Conservation (phyloP, 805 yeast genomes). For the Kodamaea hsintzibuensis region DNA sequence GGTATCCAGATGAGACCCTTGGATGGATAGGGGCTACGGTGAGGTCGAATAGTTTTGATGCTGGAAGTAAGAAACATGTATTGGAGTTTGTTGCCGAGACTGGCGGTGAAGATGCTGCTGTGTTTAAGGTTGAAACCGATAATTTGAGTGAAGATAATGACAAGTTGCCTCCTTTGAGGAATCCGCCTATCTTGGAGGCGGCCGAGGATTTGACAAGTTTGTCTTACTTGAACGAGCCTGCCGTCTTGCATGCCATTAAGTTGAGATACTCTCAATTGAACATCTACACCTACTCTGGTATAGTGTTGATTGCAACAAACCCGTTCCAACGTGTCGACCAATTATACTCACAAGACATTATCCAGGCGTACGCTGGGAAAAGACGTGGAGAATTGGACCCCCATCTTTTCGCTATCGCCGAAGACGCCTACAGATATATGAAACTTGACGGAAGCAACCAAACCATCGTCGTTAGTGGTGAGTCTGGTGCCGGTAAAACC, state of each 20-base stretch:
- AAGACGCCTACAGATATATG: slow-evolving; percentile 96
- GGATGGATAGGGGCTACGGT: slow-evolving; percentile 80
- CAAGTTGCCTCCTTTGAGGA: slow-evolving; percentile 76
- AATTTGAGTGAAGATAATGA: slow-evolving; percentile 52
- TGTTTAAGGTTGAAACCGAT: slow-evolving; percentile 50
- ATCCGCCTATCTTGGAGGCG: slow-evolving; percentile 89
- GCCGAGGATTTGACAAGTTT: slow-evolving; percentile 92
- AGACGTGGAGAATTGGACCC: slow-evolving; percentile 95
- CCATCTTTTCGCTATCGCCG: slow-evolving; percentile 95
- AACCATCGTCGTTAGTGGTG: slow-evolving; percentile 96
- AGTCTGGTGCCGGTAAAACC: slow-evolving; percentile 98
- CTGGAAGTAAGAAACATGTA: slow-evolving; percentile 42
- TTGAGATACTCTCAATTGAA: slow-evolving; percentile 85
- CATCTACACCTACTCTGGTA: slow-evolving; percentile 95
- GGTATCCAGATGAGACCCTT: slow-evolving; percentile 71
- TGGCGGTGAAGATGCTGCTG: slow-evolving; percentile 22
- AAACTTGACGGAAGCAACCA: slow-evolving; percentile 81
- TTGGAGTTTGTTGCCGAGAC: slow-evolving; percentile 55
- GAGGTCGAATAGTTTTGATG: slow-evolving; percentile 39
- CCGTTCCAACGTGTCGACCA: slow-evolving; percentile 94
- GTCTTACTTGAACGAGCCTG: slow-evolving; percentile 93
- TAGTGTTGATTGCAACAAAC: slow-evolving; percentile 92
- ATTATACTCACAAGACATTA: slow-evolving; percentile 85
- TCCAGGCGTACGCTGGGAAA: slow-evolving; percentile 92
- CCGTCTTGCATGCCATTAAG: slow-evolving; percentile 90